Base-by-base conservation (phyloP, 192 early-diverging fungal species). In the Piromyces finnis region DNA sequence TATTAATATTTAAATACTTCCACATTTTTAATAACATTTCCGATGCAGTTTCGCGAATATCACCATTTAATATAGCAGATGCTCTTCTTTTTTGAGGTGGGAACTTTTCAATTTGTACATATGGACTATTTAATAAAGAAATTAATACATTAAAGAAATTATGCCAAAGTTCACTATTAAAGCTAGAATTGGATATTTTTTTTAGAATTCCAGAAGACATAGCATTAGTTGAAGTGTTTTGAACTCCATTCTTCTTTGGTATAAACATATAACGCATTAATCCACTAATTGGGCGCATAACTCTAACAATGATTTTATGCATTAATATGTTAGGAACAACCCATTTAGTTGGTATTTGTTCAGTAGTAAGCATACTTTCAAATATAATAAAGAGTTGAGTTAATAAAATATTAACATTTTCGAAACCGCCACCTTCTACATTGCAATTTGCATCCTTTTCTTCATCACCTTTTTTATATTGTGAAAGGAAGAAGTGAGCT, bases 1-100 rank as follows among this genome's bases (percentile, higher is more conserved):
- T 18, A 4, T 68, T 68, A 27, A 68, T 68, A n/a, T 68, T 82
- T 9, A 88, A 79, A 18, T 82, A 78, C 79, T 86, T 82, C 92
- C 92, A 93, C 78, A 91, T 84, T 3, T 79, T 81, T 30, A 86
- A 81, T 59, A 93, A 84, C 28, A 90, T 28, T 77, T 86, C 86
- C 15, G 85, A 87, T 26, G 86, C 92, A 28, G 84, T 84, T 16
- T 88, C 90, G 39, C 89, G 87, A 32, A 92, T 86, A 82, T 92
- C 93, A 29, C 89, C 87, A 9, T 86, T 86, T 7, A 93, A 81
- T 78, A 89, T 86, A 83, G 88, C 87, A 11, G 89, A 82, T 2
- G 89, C 84, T 29, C 91, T 85, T 37, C 87, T 84, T 11, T 83
- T 82, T 80, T 91, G 90, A 9, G 90, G 89, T 4, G 85, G 79